Evolutionary conservation across 257 asterid species (phyloP).

Genomic region (Perilla frutescens): DNA sequence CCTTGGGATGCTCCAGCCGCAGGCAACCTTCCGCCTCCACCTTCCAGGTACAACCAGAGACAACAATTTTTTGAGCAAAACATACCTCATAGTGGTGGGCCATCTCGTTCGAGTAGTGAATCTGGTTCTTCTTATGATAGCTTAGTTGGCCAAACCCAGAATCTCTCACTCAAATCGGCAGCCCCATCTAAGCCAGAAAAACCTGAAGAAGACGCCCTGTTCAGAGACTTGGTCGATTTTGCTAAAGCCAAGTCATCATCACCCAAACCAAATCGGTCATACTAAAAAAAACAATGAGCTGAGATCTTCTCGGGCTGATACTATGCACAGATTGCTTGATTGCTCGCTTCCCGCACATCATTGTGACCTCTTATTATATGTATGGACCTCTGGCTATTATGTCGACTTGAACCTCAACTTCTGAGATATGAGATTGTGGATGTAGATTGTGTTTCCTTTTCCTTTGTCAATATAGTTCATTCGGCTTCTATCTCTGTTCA

Average conservation of each 20-base stretch:
- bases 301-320: constrained; percentile 41
- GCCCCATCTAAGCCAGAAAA: constrained; percentile 63
- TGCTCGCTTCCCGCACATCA: constrained; percentile 31
- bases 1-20: constrained; percentile 66
- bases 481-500: constrained; percentile 1
- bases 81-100: constrained; percentile 36
- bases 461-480: constrained; percentile 6
- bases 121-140: constrained; percentile 73
- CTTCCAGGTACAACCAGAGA: constrained; percentile 77
- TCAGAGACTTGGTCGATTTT: constrained; percentile 87
- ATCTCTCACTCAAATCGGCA: constrained; percentile 67
- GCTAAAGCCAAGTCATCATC: constrained; percentile 93
- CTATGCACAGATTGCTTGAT: constrained; percentile 29
- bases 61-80: constrained; percentile 81
- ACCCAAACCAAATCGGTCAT: constrained; percentile 72
- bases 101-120: constrained; percentile 57
- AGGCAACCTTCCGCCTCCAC: constrained; percentile 71
- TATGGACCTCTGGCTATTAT: constrained; percentile 26
- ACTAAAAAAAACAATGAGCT: constrained; percentile 41
- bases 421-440: constrained; percentile 46
- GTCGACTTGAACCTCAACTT: constrained; percentile 35
- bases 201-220: constrained; percentile 83
- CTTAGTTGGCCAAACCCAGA: constrained; percentile 77
- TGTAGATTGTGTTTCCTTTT: constrained; percentile 31
- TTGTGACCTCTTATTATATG: constrained; percentile 30